Conservation (phyloP, 2,329 filamentous ascomycete genomes). For the Pochonia chlamydosporia region DNA sequence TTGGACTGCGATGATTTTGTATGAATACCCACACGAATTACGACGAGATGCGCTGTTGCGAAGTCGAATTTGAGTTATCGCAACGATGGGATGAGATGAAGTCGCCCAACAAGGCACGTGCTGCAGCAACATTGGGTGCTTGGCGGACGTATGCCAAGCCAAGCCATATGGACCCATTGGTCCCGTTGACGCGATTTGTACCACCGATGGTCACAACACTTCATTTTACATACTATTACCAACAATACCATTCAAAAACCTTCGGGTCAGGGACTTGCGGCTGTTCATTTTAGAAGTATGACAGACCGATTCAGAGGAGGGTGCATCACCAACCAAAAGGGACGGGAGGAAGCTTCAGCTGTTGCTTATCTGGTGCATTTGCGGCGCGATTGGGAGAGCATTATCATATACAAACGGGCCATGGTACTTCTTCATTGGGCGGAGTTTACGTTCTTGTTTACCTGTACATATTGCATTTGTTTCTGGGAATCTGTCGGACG, state of each 20-base stretch:
- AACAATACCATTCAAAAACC: not conserved
- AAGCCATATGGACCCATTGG: not conserved
- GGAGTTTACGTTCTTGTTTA: slow-evolving; percentile 13
- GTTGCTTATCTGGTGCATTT: slow-evolving; percentile 1
- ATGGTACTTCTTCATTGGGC: slow-evolving; percentile 4
- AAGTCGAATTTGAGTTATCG: not conserved
- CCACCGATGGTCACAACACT: not conserved
- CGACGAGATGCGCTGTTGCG: not conserved
- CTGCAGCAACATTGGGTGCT: not conserved
- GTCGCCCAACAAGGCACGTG: not conserved
- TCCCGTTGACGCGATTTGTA: not conserved
- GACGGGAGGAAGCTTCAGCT: too few species aligned
- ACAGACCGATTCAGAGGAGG: not conserved
- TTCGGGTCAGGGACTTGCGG: not conserved
- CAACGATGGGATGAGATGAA: not conserved
- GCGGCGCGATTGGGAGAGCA: not conserved
- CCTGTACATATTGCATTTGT: not conserved
- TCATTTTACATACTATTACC: not conserved
- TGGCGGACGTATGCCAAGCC: not conserved
- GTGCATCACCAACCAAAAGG: not conserved
- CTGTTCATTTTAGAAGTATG: not conserved
- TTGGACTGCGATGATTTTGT: not conserved
- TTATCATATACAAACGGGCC: not conserved
- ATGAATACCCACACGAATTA: not conserved
- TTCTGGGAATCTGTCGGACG: not conserved